Evolutionary conservation across 2,329 filamentous ascomycete species (phyloP).

Genomic region (Pseudomassariella vexata): DNA sequence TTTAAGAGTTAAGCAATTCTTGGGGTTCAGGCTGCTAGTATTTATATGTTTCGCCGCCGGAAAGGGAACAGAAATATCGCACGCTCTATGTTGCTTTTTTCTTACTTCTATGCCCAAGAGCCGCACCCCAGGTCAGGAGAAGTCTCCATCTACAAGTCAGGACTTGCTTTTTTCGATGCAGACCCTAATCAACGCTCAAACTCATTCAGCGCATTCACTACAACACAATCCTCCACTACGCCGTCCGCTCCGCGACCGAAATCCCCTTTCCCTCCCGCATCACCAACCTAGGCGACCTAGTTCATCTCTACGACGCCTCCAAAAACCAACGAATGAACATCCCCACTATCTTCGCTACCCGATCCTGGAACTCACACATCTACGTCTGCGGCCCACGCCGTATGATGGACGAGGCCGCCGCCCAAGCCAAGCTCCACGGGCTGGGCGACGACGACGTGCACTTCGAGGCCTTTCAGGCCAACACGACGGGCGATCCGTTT

Average conservation of each 20-base stretch:
- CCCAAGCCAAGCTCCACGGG: constrained; percentile 32
- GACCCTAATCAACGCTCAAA: constrained; percentile 39
- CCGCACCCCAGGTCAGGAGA: too few relatives aligned
- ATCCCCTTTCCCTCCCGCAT: constrained; percentile 49
- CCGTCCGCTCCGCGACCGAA: constrained; percentile 44
- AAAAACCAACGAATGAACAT: constrained; percentile 49
- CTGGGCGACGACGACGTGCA: constrained; percentile 49
- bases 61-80: too few relatives aligned
- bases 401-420: constrained; percentile 47
- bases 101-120: too few relatives aligned
- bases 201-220: constrained; percentile 32
- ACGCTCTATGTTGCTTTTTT: too few relatives aligned
- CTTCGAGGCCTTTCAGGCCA: constrained; percentile 53
- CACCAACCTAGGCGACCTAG: constrained; percentile 31
- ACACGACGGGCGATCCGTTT: constrained; percentile 53
- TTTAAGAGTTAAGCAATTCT: too few relatives aligned
- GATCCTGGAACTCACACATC: constrained; percentile 49
- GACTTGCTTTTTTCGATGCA: too few relatives aligned
- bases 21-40: too few relatives aligned
- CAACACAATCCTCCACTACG: constrained; percentile 52
- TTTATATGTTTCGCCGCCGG: too few relatives aligned
- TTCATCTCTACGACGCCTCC: constrained; percentile 47
- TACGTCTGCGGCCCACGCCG: constrained; percentile 56
- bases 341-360: constrained; percentile 32
- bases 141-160: too few relatives aligned